These are phyloP conservation scores for Colletotrichum tanaceti DNA, from an alignment of 2,329 filamentous ascomycete genomes.

Conservation along the genomic window DNA sequence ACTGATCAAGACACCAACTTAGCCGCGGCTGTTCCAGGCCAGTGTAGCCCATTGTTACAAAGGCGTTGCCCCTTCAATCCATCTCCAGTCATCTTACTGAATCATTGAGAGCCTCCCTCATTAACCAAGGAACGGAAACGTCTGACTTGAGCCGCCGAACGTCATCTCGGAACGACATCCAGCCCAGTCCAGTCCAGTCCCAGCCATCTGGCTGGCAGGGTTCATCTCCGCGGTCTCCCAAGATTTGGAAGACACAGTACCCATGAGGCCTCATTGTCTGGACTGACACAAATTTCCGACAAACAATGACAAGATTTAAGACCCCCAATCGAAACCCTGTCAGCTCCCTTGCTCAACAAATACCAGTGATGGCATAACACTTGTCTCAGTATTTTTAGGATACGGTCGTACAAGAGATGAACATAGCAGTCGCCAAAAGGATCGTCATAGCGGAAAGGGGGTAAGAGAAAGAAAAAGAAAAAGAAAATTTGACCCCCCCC, in stretches of 20 bases:
- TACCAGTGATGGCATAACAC: slow-evolving; percentile 2
- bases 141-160: slow-evolving; percentile 15
- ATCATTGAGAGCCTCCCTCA: slow-evolving; percentile 17
- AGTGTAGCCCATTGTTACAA: neutral
- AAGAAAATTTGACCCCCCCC: no score
- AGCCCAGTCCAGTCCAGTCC: slow-evolving; percentile 2
- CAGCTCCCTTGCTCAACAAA: slow-evolving; percentile 27
- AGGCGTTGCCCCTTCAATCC: neutral
- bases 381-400: slow-evolving; percentile 5
- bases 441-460: slow-evolving; percentile 1
- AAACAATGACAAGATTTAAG: slow-evolving; percentile 9
- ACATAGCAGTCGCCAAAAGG: neutral
- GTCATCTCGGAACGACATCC: slow-evolving; percentile 3
- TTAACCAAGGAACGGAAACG: slow-evolving; percentile 15
- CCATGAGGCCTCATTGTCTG: slow-evolving; percentile 5
- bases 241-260: slow-evolving; percentile 1
- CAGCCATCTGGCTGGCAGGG: slow-evolving; percentile 8
- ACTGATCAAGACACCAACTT: slow-evolving; percentile 21
- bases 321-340: neutral
- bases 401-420: slow-evolving; percentile 1
- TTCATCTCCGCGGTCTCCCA: slow-evolving; percentile 2
- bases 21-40: slow-evolving; percentile 3
- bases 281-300: slow-evolving; percentile 5
- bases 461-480: neutral
- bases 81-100: slow-evolving; percentile 10